These are phyloP conservation scores for Candida dendrica DNA, from an alignment of 805 yeast species.

Conservation along the genomic window DNA sequence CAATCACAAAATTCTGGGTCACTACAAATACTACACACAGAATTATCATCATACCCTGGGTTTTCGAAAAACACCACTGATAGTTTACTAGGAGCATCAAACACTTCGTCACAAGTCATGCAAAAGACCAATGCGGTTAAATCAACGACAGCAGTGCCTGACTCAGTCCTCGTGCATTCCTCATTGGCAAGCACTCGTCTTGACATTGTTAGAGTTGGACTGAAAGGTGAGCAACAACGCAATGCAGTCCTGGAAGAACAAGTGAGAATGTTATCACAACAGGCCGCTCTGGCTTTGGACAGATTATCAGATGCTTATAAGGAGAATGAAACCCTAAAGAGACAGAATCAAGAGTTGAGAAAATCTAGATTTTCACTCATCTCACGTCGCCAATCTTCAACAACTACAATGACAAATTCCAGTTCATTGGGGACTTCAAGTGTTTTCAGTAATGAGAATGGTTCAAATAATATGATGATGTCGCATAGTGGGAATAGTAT, in stretches of 20 bases:
- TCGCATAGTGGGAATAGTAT: background rate
- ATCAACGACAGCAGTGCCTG: background rate
- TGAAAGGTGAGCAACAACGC: slow-evolving; percentile 21
- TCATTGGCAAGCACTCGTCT: slow-evolving; percentile 6
- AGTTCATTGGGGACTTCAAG: slow-evolving; percentile 1
- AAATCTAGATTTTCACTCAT: slow-evolving; percentile 4
- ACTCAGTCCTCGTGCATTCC: background rate
- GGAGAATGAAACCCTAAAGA: slow-evolving; percentile 12
- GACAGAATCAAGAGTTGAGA: slow-evolving; percentile 11
- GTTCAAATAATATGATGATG: too few species aligned
- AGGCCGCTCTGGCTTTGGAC: slow-evolving; percentile 20
- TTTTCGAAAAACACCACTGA: too few species aligned
- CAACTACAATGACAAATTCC: slow-evolving; percentile 3
- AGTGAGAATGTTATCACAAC: slow-evolving; percentile 16
- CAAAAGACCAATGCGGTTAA: background rate
- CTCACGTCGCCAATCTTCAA: slow-evolving; percentile 9
- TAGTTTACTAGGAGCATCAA: too few species aligned
- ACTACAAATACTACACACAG: too few species aligned
- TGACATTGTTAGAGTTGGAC: slow-evolving; percentile 9
- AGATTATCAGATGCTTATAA: slow-evolving; percentile 14
- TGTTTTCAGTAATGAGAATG: slow-evolving; percentile 1
- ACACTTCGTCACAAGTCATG: background rate
- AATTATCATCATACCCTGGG: too few species aligned
- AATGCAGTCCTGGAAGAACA: slow-evolving; percentile 21
- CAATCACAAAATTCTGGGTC: background rate